A percentile compares a stretch with the other conserved stretches of the same genome.
Conservation (phyloP, 2,329 filamentous ascomycete species). For the Raffaelea ambrosiae region DNA sequence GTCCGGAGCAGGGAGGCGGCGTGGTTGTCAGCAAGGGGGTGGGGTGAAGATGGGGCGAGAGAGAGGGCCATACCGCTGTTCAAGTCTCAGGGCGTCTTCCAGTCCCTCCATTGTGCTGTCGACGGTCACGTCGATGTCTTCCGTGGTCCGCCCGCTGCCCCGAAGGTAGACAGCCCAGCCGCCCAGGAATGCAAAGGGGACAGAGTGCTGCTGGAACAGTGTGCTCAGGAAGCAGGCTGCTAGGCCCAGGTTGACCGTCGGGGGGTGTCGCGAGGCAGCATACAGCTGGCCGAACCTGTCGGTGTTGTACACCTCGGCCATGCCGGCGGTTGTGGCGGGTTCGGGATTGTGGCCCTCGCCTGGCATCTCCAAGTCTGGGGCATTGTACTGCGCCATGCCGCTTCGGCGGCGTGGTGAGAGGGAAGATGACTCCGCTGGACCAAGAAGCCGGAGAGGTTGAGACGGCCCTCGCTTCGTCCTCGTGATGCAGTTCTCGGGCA, state of each 20-base stretch:
- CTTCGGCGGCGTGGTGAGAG: too few relatives aligned
- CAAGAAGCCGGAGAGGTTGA: too few relatives aligned
- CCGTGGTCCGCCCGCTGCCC: conserved; percentile 5
- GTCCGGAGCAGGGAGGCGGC: not conserved
- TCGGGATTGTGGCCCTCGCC: not conserved
- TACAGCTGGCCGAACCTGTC: conserved; percentile 11
- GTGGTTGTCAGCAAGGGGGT: too few relatives aligned
- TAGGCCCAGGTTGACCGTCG: conserved; percentile 8
- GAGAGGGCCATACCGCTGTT: conserved; percentile 4
- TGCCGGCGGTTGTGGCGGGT: not conserved
- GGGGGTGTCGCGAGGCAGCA: conserved; percentile 3
- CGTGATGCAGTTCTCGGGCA: too few relatives aligned
- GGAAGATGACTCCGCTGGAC: too few relatives aligned
- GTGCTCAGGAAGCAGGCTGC: conserved; percentile 8
- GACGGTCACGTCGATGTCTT: conserved; percentile 11
- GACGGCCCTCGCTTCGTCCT: too few relatives aligned
- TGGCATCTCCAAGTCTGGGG: not conserved
- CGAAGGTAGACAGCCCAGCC: conserved; percentile 12
- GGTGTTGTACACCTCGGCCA: conserved; percentile 13
- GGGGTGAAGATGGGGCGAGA: too few relatives aligned
- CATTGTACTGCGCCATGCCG: too few relatives aligned
- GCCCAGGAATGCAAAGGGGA: conserved; percentile 10
- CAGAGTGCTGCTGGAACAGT: conserved; percentile 6
- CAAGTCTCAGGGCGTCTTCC: conserved; percentile 2
- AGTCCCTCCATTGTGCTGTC: conserved; percentile 4